Evolutionary conservation across 257 asterid species (phyloP).

Genomic region (Solanum ossicruentum): DNA sequence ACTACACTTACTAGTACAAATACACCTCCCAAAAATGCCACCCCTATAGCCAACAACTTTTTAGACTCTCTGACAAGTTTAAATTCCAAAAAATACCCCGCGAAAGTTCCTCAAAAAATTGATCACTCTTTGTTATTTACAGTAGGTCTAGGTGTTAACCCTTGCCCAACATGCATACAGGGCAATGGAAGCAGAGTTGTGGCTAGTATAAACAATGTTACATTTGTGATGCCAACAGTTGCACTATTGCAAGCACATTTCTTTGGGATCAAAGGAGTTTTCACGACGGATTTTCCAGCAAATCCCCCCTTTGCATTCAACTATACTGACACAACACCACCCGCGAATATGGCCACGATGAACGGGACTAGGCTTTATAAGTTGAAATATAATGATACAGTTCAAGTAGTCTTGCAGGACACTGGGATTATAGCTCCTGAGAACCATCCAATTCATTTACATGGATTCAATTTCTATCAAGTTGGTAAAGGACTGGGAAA

Average conservation of each 20-base stretch:
- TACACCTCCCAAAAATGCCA: conserved; percentile 53
- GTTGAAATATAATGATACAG: conserved; percentile 45
- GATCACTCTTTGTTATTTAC: conserved; percentile 64
- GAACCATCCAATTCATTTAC: conserved; percentile 81
- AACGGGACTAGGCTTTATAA: conserved; percentile 64
- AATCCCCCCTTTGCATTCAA: conserved; percentile 48
- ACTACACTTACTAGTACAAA: conserved; percentile 24
- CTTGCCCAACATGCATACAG: conserved; percentile 64
- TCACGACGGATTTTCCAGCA: conserved; percentile 80
- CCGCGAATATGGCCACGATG: conserved; percentile 30
- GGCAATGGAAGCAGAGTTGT: conserved; percentile 69
- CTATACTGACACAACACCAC: conserved; percentile 48
- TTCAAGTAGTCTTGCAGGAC: conserved; percentile 74
- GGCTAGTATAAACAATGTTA: conserved; percentile 69
- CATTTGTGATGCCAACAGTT: conserved; percentile 73
- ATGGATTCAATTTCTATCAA: conserved; percentile 77
- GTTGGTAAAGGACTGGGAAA: conserved; percentile 81
- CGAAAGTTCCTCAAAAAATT: conserved; percentile 47
- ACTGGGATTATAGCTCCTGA: conserved; percentile 74
- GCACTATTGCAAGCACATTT: conserved; percentile 71
- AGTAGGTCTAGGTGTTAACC: conserved; percentile 63
- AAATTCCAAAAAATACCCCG: conserved; percentile 57
- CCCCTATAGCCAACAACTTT: conserved; percentile 59
- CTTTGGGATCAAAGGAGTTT: conserved; percentile 47
- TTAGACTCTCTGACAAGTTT: conserved; percentile 38